A percentile compares a stretch with the other conserved stretches of the same genome.
Evolutionary conservation across 2,329 filamentous ascomycete genomes (phyloP).

Genomic region (Botrytis galanthina): DNA sequence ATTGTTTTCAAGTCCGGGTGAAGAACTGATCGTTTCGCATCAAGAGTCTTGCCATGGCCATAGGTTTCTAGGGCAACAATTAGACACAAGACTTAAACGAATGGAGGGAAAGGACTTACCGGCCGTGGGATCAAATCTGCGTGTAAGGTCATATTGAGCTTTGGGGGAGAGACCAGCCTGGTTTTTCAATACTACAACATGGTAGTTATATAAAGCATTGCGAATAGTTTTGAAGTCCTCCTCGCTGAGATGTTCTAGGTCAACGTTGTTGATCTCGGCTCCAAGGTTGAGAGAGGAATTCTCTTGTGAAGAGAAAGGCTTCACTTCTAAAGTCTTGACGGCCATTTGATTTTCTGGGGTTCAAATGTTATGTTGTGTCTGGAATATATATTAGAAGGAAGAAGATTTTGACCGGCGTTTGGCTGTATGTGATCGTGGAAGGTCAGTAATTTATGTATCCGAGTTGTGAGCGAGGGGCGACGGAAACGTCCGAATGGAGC

Average conservation of each 20-base stretch:
- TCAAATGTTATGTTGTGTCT: background rate
- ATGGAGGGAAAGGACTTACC: constrained; percentile 26
- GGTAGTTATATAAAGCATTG: constrained; percentile 64
- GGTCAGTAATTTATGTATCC: background rate
- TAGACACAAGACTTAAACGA: background rate
- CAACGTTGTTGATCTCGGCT: constrained; percentile 54
- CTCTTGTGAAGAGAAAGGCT: constrained; percentile 29
- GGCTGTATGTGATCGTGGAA: background rate
- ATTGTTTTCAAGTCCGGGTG: constrained; percentile 77
- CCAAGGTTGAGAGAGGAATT: constrained; percentile 55
- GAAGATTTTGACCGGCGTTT: background rate
- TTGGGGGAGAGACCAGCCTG: constrained; percentile 63
- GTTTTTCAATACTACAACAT: constrained; percentile 69
- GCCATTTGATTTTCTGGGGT: constrained; percentile 28
- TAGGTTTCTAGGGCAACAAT: constrained; percentile 48
- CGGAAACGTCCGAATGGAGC: background rate
- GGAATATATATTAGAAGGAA: background rate
- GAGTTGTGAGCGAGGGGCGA: background rate
- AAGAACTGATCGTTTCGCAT: constrained; percentile 62
- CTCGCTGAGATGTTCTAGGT: constrained; percentile 63
- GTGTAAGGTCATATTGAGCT: constrained; percentile 72
- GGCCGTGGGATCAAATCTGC: constrained; percentile 66
- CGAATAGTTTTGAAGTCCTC: constrained; percentile 63
- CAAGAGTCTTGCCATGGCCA: constrained; percentile 73
- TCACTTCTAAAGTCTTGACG: constrained; percentile 35